phyloP scores from a whole-genome alignment of 495 filamentous ascomycete species.

The Xylaria telfairii region DNA sequence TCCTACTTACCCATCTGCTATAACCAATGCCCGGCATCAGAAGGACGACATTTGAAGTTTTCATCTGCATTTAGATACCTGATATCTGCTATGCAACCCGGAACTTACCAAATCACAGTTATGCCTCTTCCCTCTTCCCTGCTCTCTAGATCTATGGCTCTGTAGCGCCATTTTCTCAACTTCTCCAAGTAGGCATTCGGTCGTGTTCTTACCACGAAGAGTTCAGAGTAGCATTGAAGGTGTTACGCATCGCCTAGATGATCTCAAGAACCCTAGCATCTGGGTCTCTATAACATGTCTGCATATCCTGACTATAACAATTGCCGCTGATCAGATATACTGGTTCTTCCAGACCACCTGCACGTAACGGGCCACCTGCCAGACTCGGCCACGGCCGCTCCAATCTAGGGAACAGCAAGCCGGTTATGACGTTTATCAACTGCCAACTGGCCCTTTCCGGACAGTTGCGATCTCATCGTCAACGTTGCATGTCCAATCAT shows the following conservation, averaged over 20 bases:
- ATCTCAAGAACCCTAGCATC: too few species aligned
- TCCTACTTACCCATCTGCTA: not conserved
- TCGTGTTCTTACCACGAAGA: not conserved
- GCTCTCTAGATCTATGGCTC: not conserved
- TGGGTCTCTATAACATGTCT: not conserved
- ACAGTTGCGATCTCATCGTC: slow-evolving; percentile 31
- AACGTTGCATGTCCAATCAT: slow-evolving; percentile 35
- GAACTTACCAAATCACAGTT: not conserved
- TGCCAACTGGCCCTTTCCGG: not conserved
- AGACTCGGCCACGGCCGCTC: not conserved
- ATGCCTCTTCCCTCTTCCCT: not conserved
- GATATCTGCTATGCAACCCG: not conserved
- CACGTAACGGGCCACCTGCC: slow-evolving; percentile 2
- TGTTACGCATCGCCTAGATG: too few species aligned
- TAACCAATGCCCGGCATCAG: not conserved
- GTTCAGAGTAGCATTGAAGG: too few species aligned
- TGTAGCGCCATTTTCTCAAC: not conserved
- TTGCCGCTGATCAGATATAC: slow-evolving; percentile 2
- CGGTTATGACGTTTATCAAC: slow-evolving; percentile 13
- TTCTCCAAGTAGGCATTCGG: not conserved
- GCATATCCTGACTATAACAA: not conserved
- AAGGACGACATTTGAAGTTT: not conserved
- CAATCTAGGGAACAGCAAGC: not conserved
- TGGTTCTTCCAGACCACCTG: slow-evolving; percentile 15
- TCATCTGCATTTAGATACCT: not conserved